Evolutionary conservation across 345 rosid species (phyloP), one percentile per base, ranked within the genome.

Genomic region (Boechera retrofracta): DNA sequence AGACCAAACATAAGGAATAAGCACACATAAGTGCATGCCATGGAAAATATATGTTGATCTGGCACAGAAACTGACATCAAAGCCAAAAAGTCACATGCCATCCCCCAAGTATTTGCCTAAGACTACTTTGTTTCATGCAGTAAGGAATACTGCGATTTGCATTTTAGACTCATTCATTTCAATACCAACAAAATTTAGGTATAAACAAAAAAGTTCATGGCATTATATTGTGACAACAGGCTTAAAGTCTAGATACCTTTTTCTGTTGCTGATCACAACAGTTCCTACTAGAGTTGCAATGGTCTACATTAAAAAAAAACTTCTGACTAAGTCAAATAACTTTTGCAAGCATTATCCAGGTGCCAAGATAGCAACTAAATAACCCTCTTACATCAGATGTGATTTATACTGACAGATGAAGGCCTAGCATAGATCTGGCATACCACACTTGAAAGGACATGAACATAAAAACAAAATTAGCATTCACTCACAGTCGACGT

Each of bases 401-500:
- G 3, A 18, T 39, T 39, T 28, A 44, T 42, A 65, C 57, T 35
- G 29, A 45, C 24, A 74, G 71, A 72, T 88, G 67, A 87, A 81
- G 76, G 18, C 42, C 32, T 75, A 67, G 21, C 55, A 16, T 36
- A 57, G 24, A 59, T 48, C 11, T 16, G 48, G 0, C 57, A 15
- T 65, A 64, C 65, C 64, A 71, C 26, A 77, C 55, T 35, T 55
- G 28, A 61, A 76, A 60, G 54, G 32, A 48, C 61, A 58, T 32
- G 52, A 29, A 11, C 35, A 64, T 16, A 15, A 39, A 53, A 54
- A 59, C 24, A 58, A 28, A n/a, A 54, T 36, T 18, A 38, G 51
- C 28, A 64, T 60, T 60, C 38, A 89, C 98, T 89, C 83, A 95
- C 99, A 88, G 68, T 95, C 99, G 7, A 95, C 85, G 58, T 93